Percentiles rank a stretch among this genome's conserved stretches.
Evolutionary conservation across 768 basidiomycete genomes (phyloP).

Genomic region (Suillus sp.): DNA sequence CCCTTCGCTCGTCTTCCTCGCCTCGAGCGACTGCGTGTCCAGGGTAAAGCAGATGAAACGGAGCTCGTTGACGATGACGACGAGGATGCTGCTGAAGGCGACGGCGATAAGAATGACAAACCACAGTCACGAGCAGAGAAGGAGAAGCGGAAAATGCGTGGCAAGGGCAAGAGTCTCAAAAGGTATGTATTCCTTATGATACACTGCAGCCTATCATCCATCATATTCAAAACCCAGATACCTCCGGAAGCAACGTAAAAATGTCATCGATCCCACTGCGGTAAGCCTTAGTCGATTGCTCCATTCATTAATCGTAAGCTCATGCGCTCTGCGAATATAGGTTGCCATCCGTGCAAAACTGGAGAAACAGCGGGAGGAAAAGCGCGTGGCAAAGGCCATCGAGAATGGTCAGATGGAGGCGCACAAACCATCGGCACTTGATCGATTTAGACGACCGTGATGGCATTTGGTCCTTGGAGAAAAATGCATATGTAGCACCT

Average conservation of each 20-base stretch:
- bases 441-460: conserved; percentile 37
- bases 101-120: conserved; percentile 35
- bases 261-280: conserved; percentile 84
- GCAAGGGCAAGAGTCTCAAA: conserved; percentile 85
- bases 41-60: conserved; percentile 74
- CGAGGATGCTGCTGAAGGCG: conserved; percentile 41
- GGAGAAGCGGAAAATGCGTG: conserved; percentile 83
- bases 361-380: conserved; percentile 57
- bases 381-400: conserved; percentile 35
- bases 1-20: conserved; percentile 77
- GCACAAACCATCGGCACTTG: conserved; percentile 36
- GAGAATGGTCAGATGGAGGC: conserved; percentile 35
- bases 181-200: conserved; percentile 40
- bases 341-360: conserved; percentile 70
- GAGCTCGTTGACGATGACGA: conserved; percentile 44
- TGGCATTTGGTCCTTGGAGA: background rate
- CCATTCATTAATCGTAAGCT: background rate
- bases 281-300: conserved; percentile 40
- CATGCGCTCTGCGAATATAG: conserved; percentile 23
- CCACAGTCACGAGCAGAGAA: conserved; percentile 29
- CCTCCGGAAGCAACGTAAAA: conserved; percentile 90
- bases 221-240: conserved; percentile 40
- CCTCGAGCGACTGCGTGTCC: conserved; percentile 71
- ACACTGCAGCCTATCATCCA: background rate
- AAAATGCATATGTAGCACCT: background rate